Conservation (phyloP, 345 rosid species). For the Melaleuca alternifolia region DNA sequence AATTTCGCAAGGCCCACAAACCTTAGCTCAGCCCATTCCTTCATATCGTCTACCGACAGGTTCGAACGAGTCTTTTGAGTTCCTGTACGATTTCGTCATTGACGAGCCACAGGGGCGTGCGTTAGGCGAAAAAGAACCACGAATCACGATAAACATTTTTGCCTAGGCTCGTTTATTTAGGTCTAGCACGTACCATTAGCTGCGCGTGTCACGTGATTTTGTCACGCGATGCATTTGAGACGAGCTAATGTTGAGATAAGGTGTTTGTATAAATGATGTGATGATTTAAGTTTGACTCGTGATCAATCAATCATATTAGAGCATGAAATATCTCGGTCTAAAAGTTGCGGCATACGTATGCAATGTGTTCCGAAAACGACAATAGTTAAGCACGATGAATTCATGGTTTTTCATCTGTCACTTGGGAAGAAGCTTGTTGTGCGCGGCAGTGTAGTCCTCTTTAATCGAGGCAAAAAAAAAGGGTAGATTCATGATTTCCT, state of each 20-base stretch:
- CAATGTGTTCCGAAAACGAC: neutral
- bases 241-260: fast-evolving
- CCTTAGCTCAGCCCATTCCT: neutral
- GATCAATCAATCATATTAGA: neutral
- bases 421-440: neutral
- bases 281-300: neutral
- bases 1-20: neutral
- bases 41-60: no score
- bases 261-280: fast-evolving
- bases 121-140: neutral
- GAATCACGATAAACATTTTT: neutral
- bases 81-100: neutral
- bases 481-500: neutral
- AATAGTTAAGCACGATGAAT: neutral
- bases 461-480: neutral
- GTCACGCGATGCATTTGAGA: neutral
- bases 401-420: neutral
- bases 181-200: neutral
- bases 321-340: neutral
- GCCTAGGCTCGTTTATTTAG: neutral
- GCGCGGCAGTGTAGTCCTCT: neutral
- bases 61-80: no score
- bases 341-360: neutral
- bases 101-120: neutral
- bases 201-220: neutral